These are phyloP conservation scores for Acanthamoeba healyi DNA, from an alignment of 208 protist species.

Conservation along the genomic window DNA sequence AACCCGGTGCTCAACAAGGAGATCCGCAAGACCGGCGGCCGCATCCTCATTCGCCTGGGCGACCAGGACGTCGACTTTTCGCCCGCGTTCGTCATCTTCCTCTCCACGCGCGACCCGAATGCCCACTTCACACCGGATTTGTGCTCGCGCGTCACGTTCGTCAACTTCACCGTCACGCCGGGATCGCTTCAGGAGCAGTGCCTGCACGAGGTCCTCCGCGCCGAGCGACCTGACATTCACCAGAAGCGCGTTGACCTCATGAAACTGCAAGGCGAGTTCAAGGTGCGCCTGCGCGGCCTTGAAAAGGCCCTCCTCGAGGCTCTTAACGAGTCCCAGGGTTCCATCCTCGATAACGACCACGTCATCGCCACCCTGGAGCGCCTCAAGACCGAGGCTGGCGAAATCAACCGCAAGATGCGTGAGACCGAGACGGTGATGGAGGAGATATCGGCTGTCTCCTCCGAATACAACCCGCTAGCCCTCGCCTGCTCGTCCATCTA, in stretches of 20 bases:
- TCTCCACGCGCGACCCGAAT: conserved; percentile 97
- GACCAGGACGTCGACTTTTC: conserved; percentile 98
- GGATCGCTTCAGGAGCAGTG: conserved; percentile 96
- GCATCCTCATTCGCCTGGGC: conserved; percentile 96
- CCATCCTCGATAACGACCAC: conserved; percentile 93
- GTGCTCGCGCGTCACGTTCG: conserved; percentile 78
- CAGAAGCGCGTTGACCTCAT: conserved; percentile 94
- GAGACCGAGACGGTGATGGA: conserved; percentile 95
- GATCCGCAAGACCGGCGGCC: conserved; percentile 95
- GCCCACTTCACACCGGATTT: conserved; percentile 95
- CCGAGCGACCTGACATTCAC: conserved; percentile 97
- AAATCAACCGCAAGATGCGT: conserved; percentile 94
- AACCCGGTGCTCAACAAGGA: conserved; percentile 98
- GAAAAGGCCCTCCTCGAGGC: conserved; percentile 97
- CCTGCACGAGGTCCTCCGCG: conserved; percentile 90
- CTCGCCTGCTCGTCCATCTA: conserved; percentile 94
- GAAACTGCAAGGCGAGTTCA: conserved; percentile 96
- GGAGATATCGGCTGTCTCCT: conserved; percentile 89
- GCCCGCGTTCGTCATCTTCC: conserved; percentile 97
- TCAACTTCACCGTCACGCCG: conserved; percentile 98
- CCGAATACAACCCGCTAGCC: conserved; percentile 96
- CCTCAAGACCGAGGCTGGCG: conserved; percentile 95
- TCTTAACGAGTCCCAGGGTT: conserved; percentile 95
- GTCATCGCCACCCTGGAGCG: conserved; percentile 95
- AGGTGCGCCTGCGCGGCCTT: conserved; percentile 94